Base-by-base conservation (phyloP, 805 yeast genomes). In the Wickerhamiella lipophila region DNA sequence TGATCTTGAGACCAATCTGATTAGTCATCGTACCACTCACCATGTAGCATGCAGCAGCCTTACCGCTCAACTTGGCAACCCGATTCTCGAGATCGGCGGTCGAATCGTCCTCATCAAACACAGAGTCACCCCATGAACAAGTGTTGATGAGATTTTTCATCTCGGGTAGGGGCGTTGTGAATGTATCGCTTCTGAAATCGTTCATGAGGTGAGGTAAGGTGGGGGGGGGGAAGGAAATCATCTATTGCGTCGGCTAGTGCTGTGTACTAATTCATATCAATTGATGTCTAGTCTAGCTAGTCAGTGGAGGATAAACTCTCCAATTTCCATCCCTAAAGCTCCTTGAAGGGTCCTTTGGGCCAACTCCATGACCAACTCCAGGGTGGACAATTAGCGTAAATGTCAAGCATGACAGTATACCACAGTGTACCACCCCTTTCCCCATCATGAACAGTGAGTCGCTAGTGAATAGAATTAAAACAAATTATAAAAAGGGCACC, bases 21-120 rank as follows among this genome's bases (percentile, higher is more conserved):
- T 88, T 88, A 9, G 95, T 81, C 64, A 88, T 65, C 5, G 96
- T 89, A 42, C 97, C 96, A 19, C 94, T 81, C 18, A 79, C 85
- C 65, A 94, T 85, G 65, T 72, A 88, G 47, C 86, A 63, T 11
- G 83, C 96, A 1, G 85, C 82, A 56, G 79, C 84, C 57, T 81
- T 83, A 15, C 94, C 95, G 6, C 94, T 72, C 49, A 87, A 56
- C 21, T 69, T 66, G 5, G 84, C 81, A 49, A 88, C 77, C 49
- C 73, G 72, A 8, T 64, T 60, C 62, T 87, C 92, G 41, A 88
- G 67, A 18, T 67, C 73, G 25, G 71, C 62, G 21, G 95, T 84
- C 55, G 80, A 77, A 18, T 65, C 65, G 62, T 88, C 97, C 62
- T 88, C 96, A 54, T 76, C 72, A 66, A 85, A 85, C n/a, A 88